These are phyloP conservation scores for Ambrosiella xylebori DNA, from an alignment of 2,329 filamentous ascomycete species.

Conservation along the genomic window DNA sequence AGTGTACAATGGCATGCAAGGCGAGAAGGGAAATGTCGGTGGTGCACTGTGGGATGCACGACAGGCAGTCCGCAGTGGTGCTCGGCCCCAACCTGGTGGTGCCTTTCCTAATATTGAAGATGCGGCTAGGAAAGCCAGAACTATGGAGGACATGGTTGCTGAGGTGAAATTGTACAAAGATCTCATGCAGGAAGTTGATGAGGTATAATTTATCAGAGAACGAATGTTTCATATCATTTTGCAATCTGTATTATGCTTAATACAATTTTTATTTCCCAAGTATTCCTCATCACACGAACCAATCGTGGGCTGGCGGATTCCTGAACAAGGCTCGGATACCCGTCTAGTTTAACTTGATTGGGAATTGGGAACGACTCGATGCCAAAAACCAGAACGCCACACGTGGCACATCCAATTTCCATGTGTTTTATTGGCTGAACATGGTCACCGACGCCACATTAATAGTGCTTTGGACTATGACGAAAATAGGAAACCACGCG, in stretches of 20 bases:
- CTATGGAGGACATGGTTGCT: conserved; percentile 56
- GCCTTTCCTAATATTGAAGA: conserved; percentile 56
- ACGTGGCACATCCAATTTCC: background rate
- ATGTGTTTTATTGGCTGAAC: background rate
- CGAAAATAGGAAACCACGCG: conserved; percentile 1
- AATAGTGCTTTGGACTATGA: background rate
- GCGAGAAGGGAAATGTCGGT: conserved; percentile 69
- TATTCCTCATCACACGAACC: background rate
- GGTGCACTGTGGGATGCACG: conserved; percentile 43
- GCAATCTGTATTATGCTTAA: no score
- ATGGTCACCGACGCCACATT: conserved; percentile 1
- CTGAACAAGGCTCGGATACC: background rate
- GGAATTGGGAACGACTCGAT: background rate
- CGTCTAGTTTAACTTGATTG: conserved; percentile 3
- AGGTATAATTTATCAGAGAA: background rate
- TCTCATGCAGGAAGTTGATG: conserved; percentile 28
- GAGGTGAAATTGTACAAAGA: conserved; percentile 54
- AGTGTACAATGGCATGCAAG: conserved; percentile 70
- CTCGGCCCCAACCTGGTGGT: conserved; percentile 33
- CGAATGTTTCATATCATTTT: background rate
- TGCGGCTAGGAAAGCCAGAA: conserved; percentile 47
- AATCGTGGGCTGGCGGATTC: background rate
- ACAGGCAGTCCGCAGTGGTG: conserved; percentile 15
- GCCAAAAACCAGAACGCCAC: conserved; percentile 1
- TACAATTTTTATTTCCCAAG: no score